A percentile compares a stretch with the other conserved stretches of the same genome.
Evolutionary conservation across 352 stramenopile species (phyloP).

Genomic region (Thraustochytrium striatum): DNA sequence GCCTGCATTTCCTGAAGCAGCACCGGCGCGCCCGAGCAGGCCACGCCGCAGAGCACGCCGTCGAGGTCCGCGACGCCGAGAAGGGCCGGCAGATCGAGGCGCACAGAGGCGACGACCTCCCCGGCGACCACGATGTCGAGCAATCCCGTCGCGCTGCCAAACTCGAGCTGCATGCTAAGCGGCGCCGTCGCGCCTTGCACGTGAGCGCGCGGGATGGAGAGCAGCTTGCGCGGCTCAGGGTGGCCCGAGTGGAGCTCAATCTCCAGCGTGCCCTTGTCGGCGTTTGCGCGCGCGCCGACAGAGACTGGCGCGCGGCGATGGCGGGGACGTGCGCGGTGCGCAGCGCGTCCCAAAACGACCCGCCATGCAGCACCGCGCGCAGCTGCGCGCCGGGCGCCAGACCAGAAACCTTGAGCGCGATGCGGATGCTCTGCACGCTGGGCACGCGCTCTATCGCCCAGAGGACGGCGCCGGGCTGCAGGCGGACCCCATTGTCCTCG

Average conservation of each 20-base stretch:
- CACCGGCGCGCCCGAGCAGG: background rate
- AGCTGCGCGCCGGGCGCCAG: background rate
- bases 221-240: background rate
- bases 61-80: background rate
- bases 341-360: slow-evolving; percentile 22
- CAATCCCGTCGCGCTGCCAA: background rate
- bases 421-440: background rate
- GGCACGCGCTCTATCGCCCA: background rate
- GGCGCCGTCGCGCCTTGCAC: background rate
- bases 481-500: background rate
- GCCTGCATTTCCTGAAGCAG: background rate
- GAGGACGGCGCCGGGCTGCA: background rate
- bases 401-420: background rate
- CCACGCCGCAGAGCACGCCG: slow-evolving; percentile 5
- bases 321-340: background rate
- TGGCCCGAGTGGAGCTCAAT: background rate
- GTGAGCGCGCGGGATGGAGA: slow-evolving; percentile 7
- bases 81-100: background rate
- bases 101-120: background rate
- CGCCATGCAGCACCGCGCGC: background rate
- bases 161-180: background rate
- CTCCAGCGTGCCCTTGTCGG: background rate
- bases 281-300: background rate
- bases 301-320: background rate
- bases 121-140: background rate